Conservation (phyloP, 2,329 filamentous ascomycete species). For the Pseudocercospora musae region DNA sequence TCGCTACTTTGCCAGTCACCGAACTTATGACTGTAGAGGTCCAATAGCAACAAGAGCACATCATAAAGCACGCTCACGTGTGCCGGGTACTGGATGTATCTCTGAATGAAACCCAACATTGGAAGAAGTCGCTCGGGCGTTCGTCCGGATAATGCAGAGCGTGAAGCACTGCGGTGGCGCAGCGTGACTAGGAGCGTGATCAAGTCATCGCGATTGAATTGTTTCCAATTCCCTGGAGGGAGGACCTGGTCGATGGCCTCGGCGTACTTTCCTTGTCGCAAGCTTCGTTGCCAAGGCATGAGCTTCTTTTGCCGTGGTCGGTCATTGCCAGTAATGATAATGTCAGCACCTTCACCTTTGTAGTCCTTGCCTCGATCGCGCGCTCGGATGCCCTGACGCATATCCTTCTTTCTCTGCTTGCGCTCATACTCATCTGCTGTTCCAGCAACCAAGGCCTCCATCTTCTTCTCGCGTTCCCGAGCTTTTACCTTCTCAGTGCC, state of each 20-base stretch:
- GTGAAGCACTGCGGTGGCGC: slow-evolving; percentile 80
- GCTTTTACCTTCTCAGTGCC: slow-evolving; percentile 75
- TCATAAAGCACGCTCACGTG: slow-evolving; percentile 80
- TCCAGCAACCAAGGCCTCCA: slow-evolving; percentile 76
- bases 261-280: slow-evolving; percentile 74
- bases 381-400: slow-evolving; percentile 60
- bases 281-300: slow-evolving; percentile 72
- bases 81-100: slow-evolving; percentile 76
- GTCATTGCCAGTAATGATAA: slow-evolving; percentile 77
- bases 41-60: slow-evolving; percentile 74
- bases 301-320: slow-evolving; percentile 62
- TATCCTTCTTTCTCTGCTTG: slow-evolving; percentile 60
- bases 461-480: slow-evolving; percentile 75
- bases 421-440: slow-evolving; percentile 75
- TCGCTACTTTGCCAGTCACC: slow-evolving; percentile 42
- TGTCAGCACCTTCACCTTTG: slow-evolving; percentile 78
- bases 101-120: slow-evolving; percentile 76
- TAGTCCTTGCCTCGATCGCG: slow-evolving; percentile 68
- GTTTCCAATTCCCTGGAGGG: slow-evolving; percentile 21
- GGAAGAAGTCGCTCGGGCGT: slow-evolving; percentile 80
- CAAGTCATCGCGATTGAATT: slow-evolving; percentile 40
- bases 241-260: slow-evolving; percentile 78
- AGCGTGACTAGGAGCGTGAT: slow-evolving; percentile 80
- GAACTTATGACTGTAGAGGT: slow-evolving; percentile 80
- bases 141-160: slow-evolving; percentile 73